These are phyloP conservation scores for Fallopia convolvulus DNA, from an alignment of 148 eudicot species.

Conservation along the genomic window DNA sequence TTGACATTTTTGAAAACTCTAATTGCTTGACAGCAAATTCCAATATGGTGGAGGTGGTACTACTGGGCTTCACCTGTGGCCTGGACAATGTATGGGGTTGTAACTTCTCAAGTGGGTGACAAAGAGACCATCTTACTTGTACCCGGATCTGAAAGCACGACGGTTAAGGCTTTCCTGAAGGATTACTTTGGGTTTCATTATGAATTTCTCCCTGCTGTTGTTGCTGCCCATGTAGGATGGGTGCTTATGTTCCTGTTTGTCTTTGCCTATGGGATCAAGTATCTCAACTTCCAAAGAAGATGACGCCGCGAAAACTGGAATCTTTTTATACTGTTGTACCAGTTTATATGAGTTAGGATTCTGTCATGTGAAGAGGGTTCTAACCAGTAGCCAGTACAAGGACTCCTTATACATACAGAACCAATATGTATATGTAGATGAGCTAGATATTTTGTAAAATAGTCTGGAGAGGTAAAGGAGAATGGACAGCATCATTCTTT, in stretches of 20 bases:
- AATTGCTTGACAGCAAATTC: constrained; percentile 42
- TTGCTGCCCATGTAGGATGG: constrained; percentile 46
- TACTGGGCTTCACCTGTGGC: constrained; percentile 64
- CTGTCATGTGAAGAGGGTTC: background rate
- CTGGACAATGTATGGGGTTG: constrained; percentile 72
- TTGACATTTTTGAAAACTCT: background rate
- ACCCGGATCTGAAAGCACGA: constrained; percentile 29
- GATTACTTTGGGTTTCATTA: constrained; percentile 35
- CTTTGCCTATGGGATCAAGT: constrained; percentile 56
- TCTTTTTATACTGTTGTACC: background rate
- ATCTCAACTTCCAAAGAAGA: constrained; percentile 60
- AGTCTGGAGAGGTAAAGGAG: constrained; percentile 8
- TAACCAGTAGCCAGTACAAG: background rate
- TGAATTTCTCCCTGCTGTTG: constrained; percentile 48
- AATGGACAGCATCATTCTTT: constrained; percentile 6
- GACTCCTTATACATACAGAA: background rate
- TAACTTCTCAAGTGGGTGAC: constrained; percentile 65
- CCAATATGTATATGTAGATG: background rate
- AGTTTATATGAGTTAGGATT: background rate
- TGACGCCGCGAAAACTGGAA: constrained; percentile 5
- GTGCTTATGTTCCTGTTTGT: constrained; percentile 37
- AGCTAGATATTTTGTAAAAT: background rate
- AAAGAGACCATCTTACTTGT: constrained; percentile 20
- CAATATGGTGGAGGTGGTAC: constrained; percentile 92
- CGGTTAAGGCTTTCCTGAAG: constrained; percentile 35